Conservation (phyloP, 129 eudicot species). For the Pulicaria dysenterica region DNA sequence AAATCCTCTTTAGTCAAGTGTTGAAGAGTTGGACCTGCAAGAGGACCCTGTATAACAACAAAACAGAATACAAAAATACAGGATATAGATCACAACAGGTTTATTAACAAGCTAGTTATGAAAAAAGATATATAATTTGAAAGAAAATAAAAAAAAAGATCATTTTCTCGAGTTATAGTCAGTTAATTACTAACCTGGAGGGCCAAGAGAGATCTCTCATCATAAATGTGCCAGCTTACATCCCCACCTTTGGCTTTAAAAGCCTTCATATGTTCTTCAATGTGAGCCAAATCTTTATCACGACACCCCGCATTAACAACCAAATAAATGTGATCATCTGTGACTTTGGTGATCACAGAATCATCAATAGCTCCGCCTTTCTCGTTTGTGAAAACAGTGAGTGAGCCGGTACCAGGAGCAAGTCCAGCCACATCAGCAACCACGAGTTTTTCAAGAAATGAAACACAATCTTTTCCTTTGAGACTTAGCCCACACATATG, state of each 20-base stretch:
- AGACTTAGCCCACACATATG: constrained; percentile 99
- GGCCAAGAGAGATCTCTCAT: constrained; percentile 95
- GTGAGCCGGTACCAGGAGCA: constrained; percentile 82
- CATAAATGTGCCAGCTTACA: constrained; percentile 94
- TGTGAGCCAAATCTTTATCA: constrained; percentile 98
- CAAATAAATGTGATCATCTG: constrained; percentile 86
- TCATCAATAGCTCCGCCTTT: constrained; percentile 98
- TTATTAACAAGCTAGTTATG: neutral
- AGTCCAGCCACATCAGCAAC: constrained; percentile 93
- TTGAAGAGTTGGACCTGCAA: constrained; percentile 91
- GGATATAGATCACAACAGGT: constrained; percentile 11
- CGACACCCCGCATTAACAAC: constrained; percentile 98
- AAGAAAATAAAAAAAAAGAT: neutral
- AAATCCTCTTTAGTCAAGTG: constrained; percentile 82
- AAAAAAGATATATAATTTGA: neutral
- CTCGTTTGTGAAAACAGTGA: constrained; percentile 92
- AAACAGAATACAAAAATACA: constrained; percentile 10
- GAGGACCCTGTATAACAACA: constrained; percentile 85
- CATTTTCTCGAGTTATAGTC: neutral
- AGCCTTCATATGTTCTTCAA: constrained; percentile 94
- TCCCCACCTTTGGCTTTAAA: constrained; percentile 95
- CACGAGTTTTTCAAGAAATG: constrained; percentile 92
- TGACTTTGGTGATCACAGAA: constrained; percentile 93
- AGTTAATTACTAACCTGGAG: constrained; percentile 66
- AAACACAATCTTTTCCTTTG: constrained; percentile 79